A percentile compares a stretch with the other conserved stretches of the same genome.
Evolutionary conservation across 129 eudicot species (phyloP).

Genomic region (Flaveria linearis): DNA sequence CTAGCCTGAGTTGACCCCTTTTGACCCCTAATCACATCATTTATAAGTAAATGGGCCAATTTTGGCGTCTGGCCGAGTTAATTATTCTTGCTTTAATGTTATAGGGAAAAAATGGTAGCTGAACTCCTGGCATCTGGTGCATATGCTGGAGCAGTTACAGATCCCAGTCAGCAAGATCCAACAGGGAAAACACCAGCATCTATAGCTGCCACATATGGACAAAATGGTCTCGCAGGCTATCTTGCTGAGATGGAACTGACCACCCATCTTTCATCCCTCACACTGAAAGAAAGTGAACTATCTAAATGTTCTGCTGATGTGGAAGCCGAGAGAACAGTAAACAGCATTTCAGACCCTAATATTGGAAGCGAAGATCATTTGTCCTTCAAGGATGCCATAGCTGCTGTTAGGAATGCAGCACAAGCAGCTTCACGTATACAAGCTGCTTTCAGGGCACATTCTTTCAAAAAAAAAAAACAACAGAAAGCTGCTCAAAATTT

Average conservation of each 20-base stretch:
- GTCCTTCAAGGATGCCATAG: conserved; percentile 60
- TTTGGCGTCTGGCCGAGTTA: conserved; percentile 2
- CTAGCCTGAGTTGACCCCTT: no score
- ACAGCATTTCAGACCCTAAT: conserved; percentile 43
- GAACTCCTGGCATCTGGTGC: conserved; percentile 88
- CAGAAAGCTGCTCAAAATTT: conserved; percentile 40
- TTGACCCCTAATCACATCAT: not conserved
- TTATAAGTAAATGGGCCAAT: not conserved
- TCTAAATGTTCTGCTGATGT: conserved; percentile 67
- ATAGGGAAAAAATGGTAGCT: conserved; percentile 95
- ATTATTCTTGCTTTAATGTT: conserved; percentile 7
- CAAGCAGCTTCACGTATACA: conserved; percentile 99
- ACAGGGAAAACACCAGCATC: conserved; percentile 88
- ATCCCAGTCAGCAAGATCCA: conserved; percentile 76
- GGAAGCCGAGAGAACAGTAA: conserved; percentile 77
- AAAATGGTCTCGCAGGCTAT: conserved; percentile 90
- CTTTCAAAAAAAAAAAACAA: conserved; percentile 76
- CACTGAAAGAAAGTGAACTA: conserved; percentile 66
- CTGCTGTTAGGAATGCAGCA: conserved; percentile 83
- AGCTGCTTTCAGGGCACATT: conserved; percentile 95
- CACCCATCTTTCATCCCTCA: conserved; percentile 77
- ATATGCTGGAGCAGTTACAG: conserved; percentile 89
- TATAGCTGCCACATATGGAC: conserved; percentile 67
- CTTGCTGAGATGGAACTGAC: conserved; percentile 84
- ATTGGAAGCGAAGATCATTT: conserved; percentile 46